Base-by-base conservation (phyloP, 192 early-diverging fungal genomes). In the Backusella luteola region DNA sequence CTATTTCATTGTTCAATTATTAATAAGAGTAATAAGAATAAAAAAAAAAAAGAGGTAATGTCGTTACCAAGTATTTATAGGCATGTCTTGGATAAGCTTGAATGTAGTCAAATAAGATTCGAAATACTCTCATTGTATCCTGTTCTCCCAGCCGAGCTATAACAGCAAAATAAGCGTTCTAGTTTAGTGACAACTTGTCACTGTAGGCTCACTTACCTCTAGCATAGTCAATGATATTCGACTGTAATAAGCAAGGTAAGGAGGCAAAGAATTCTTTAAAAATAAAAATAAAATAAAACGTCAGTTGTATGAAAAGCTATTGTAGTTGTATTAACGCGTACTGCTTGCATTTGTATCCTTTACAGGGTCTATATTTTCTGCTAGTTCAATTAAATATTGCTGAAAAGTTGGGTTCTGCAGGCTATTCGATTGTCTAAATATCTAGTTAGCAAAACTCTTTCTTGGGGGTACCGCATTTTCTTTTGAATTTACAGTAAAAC, bases 161-260 rank as follows among this genome's bases (percentile, higher is more conserved):
- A 19, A 32, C 8, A 34, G 11, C 29, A 26, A 23, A 56, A 53
- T 21, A 21, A 9, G 19, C 17, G 49, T 17, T 32, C 32, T 52
- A 52, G n/a, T 52, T 49, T 49, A 53, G 15, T 11, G 21, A 21
- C 9, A 21, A 56, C 7, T 56, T 56, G 6, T 23, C 9, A 7
- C 21, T 56, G 21, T 56, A 6, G 8, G 5, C 29, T 5, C 15
- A 44, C n/a, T 76, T 75, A 81, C 80, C 80, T 72, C 52, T 77
- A 12, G 74, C 80, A 75, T 67, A 75, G 42, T 78, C 80, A 49
- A 81, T 73, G 15, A 81, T 73, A 41, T 59, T 77, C n/a, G 76
- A 75, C 29, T 81, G 80, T 29, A 78, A 67, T 32, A 81, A 56
- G 29, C 56, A 69, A 34, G 80, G 77, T 35, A 81, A 23, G 17